phyloP scores from a whole-genome alignment of 371 early-diverging fungal species.

The Funneliformis caledonium region DNA sequence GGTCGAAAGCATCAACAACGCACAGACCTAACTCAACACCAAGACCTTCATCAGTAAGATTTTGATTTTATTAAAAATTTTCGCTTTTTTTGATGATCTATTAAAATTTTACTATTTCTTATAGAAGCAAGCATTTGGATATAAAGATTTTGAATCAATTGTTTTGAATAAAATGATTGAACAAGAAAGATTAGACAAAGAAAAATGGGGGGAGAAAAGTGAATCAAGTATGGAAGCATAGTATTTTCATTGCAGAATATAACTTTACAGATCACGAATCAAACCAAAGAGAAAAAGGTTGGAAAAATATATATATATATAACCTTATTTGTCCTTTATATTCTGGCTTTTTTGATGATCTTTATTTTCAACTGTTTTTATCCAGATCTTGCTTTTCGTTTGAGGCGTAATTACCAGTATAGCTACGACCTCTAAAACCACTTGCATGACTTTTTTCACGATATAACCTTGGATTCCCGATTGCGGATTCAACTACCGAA shows the following conservation, averaged over 20 bases:
- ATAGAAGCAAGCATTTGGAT: neutral
- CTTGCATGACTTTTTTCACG: neutral
- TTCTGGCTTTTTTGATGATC: neutral
- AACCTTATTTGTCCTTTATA: neutral
- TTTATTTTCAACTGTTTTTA: neutral
- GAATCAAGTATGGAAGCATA: no score
- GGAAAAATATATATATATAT: neutral
- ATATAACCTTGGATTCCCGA: conserved; percentile 12
- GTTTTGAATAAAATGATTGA: conserved; percentile 13
- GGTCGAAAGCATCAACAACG: neutral
- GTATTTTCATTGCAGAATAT: no score
- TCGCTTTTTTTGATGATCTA: neutral
- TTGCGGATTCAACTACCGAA: neutral
- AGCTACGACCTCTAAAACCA: neutral
- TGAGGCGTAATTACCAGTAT: neutral
- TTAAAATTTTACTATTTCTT: neutral
- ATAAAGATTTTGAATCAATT: conserved; percentile 1
- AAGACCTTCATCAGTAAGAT: neutral
- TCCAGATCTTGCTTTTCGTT: neutral
- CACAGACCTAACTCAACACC: neutral
- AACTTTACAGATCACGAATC: no score
- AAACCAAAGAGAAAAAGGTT: no score
- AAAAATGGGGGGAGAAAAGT: neutral
- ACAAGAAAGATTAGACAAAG: neutral
- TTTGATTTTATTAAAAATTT: neutral